A percentile compares a stretch with the other conserved stretches of the same genome.
phyloP scores from a whole-genome alignment of 1,284 basidiomycete genomes.

The Moesziomyces parantarcticus region DNA sequence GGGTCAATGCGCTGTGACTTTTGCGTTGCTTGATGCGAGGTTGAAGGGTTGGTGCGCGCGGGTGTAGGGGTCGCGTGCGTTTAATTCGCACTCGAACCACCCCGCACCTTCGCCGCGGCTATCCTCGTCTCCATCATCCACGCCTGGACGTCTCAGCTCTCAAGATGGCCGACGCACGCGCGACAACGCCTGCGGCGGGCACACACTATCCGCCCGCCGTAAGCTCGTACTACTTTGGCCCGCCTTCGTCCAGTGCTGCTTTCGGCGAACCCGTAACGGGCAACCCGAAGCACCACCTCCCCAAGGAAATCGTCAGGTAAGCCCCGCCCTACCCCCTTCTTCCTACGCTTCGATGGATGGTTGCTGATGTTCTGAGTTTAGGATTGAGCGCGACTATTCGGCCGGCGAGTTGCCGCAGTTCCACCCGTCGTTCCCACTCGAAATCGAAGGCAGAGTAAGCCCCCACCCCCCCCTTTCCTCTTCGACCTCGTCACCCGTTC shows the following conservation, averaged over 20 bases:
- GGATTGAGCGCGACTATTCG: constrained; percentile 83
- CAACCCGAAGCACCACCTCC: constrained; percentile 81
- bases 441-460: constrained; percentile 80
- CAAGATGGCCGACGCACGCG: neutral
- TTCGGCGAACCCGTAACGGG: constrained; percentile 81
- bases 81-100: too few species aligned
- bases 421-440: constrained; percentile 80
- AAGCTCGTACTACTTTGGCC: constrained; percentile 55
- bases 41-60: too few species aligned
- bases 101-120: too few species aligned
- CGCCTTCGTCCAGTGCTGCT: constrained; percentile 71
- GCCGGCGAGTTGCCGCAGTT: constrained; percentile 82
- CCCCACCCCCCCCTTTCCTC: too few species aligned
- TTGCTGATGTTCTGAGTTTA: too few species aligned
- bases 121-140: neutral
- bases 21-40: too few species aligned
- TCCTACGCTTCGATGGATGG: neutral
- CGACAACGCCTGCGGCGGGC: neutral
- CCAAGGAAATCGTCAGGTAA: constrained; percentile 78
- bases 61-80: too few species aligned
- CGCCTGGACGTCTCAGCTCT: too few species aligned
- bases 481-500: too few species aligned
- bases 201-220: constrained; percentile 16
- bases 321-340: neutral
- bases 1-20: too few species aligned